A percentile compares a stretch with the other conserved stretches of the same genome.
These are phyloP conservation scores for Quercus tomentella DNA, from an alignment of 331 rosid species.

Conservation along the genomic window DNA sequence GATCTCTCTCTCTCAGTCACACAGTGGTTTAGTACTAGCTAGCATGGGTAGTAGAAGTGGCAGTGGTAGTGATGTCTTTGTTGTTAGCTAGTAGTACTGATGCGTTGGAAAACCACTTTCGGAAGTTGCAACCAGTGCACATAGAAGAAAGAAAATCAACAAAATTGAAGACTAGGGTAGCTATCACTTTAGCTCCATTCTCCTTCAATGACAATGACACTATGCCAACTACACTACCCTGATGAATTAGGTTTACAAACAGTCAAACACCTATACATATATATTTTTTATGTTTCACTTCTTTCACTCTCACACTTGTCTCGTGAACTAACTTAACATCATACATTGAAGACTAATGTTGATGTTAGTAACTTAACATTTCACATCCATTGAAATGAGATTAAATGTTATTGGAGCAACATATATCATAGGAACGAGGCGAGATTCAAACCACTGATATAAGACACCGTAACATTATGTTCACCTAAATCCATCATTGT, in stretches of 20 bases:
- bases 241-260: slow-evolving; percentile 4
- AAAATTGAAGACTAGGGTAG: slow-evolving; percentile 5
- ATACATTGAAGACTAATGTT: no score
- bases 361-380: no score
- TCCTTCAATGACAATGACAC: slow-evolving; percentile 18
- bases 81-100: neutral
- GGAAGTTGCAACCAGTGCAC: neutral
- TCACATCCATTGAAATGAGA: no score
- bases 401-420: no score
- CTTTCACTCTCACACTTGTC: slow-evolving; percentile 13
- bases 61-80: neutral
- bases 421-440: no score
- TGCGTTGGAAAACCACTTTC: slow-evolving; percentile 4
- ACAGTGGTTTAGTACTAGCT: no score
- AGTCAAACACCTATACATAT: neutral
- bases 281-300: neutral
- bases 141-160: neutral
- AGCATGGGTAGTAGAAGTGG: no score
- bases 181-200: slow-evolving; percentile 6
- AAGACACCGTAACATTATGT: no score
- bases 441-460: no score
- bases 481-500: no score
- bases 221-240: neutral
- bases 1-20: no score
- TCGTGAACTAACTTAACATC: no score